Percentiles rank a stretch among this genome's conserved stretches.
Evolutionary conservation across 2,329 filamentous ascomycete genomes (phyloP).

Genomic region (Botryosphaeria dothidea): DNA sequence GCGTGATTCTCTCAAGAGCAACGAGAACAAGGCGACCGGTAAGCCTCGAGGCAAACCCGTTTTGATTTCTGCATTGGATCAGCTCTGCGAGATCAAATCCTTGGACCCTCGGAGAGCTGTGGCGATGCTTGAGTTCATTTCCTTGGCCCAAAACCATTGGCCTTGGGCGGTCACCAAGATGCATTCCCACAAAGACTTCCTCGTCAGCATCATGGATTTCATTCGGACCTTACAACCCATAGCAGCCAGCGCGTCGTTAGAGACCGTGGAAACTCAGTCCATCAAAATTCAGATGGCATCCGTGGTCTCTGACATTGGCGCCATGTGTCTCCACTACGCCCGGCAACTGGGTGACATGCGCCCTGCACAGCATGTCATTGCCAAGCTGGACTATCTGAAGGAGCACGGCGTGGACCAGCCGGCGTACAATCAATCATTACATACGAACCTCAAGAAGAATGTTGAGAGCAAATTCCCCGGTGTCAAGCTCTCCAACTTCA

Average conservation of each 20-base stretch:
- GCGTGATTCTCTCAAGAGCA: conserved; percentile 66
- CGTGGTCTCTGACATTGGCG: conserved; percentile 81
- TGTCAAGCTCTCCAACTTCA: conserved; percentile 75
- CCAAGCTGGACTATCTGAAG: conserved; percentile 76
- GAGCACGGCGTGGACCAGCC: conserved; percentile 76
- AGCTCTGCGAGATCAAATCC: conserved; percentile 65
- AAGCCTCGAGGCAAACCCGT: conserved; percentile 62
- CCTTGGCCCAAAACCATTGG: conserved; percentile 90
- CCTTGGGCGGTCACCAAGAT: conserved; percentile 87
- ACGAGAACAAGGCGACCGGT: conserved; percentile 30
- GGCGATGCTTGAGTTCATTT: conserved; percentile 82
- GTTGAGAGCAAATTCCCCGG: conserved; percentile 76
- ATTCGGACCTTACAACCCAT: conserved; percentile 62
- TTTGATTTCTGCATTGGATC: conserved; percentile 71
- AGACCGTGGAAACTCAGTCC: conserved; percentile 26
- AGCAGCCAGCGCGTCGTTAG: conserved; percentile 49
- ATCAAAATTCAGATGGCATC: conserved; percentile 65
- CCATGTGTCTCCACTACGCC: conserved; percentile 85
- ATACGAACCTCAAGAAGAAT: conserved; percentile 82
- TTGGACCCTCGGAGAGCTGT: conserved; percentile 66
- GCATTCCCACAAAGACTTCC: conserved; percentile 71
- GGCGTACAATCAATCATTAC: conserved; percentile 83
- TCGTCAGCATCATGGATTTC: conserved; percentile 71
- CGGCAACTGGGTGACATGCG: conserved; percentile 71
- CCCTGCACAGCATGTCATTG: conserved; percentile 70